Evolutionary conservation across 495 filamentous ascomycete genomes (phyloP).

Genomic region (Penicillium parvum): DNA sequence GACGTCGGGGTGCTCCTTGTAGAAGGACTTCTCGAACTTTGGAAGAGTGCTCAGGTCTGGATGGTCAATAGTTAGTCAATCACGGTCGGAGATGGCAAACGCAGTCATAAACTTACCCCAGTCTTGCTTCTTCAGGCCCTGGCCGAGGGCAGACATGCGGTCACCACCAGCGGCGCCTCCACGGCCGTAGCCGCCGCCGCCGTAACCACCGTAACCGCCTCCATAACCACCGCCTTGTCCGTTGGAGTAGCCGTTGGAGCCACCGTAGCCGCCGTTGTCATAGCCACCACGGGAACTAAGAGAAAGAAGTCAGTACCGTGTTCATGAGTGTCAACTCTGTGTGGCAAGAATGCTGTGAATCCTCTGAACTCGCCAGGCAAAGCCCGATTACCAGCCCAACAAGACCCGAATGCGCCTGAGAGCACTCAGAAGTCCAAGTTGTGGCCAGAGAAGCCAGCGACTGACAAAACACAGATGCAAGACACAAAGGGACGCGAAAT

Average conservation of each 20-base stretch:
- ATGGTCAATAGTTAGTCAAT: slow-evolving; percentile 23
- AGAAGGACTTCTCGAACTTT: slow-evolving; percentile 99
- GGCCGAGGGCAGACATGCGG: slow-evolving; percentile 88
- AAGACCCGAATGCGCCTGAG: not conserved
- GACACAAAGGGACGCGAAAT: not conserved
- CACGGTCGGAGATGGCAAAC: not conserved
- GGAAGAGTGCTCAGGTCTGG: slow-evolving; percentile 73
- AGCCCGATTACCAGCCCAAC: not conserved
- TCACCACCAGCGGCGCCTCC: slow-evolving; percentile 60
- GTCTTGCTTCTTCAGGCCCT: slow-evolving; percentile 74
- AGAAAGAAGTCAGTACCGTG: slow-evolving; percentile 18
- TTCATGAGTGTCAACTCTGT: not conserved
- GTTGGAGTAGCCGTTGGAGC: slow-evolving; percentile 43
- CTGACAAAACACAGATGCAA: not conserved
- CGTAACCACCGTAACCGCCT: slow-evolving; percentile 37
- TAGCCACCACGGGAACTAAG: slow-evolving; percentile 41
- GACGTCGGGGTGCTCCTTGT: slow-evolving; percentile 87
- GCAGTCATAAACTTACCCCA: slow-evolving; percentile 61
- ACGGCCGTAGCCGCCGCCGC: slow-evolving; percentile 50
- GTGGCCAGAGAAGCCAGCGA: not conserved
- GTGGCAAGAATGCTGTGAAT: not conserved
- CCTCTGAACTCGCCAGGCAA: not conserved
- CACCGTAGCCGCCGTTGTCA: slow-evolving; percentile 41
- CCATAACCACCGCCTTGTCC: slow-evolving; percentile 37
- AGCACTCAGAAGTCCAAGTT: not conserved